Evolutionary conservation across 2,329 filamentous ascomycete species (phyloP).

Genomic region (Pseudogymnoascus sp.): DNA sequence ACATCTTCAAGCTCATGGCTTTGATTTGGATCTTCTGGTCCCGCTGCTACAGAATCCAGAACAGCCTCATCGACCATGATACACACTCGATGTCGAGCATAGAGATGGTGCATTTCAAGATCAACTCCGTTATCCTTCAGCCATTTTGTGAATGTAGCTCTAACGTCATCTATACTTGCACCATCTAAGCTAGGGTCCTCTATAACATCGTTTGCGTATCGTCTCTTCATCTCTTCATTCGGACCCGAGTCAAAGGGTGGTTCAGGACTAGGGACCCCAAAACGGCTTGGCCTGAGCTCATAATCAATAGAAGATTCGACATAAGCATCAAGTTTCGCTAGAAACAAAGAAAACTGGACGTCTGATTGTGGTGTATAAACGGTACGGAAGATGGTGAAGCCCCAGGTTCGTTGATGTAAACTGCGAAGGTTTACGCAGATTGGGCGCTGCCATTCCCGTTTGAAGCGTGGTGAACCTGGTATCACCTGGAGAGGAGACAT

Average conservation of each 20-base stretch:
- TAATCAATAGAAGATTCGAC: conserved; percentile 3
- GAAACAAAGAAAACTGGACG: conserved; percentile 7
- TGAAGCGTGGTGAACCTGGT: background rate
- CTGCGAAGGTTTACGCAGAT: background rate
- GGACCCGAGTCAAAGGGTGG: background rate
- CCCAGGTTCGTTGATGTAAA: conserved; percentile 2
- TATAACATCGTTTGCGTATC: conserved; percentile 6
- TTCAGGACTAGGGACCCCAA: background rate
- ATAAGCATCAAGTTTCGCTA: background rate
- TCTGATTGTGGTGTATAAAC: conserved; percentile 5
- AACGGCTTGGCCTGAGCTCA: background rate
- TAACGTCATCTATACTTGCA: conserved; percentile 5
- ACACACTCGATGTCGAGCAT: conserved; percentile 9
- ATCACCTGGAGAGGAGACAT: conserved; percentile 2
- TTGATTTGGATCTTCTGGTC: conserved; percentile 5
- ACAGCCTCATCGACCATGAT: conserved; percentile 9
- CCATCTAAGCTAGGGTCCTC: background rate
- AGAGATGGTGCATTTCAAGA: background rate
- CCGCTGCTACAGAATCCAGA: background rate
- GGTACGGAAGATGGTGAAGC: conserved; percentile 4
- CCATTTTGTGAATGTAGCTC: conserved; percentile 7
- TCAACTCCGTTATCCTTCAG: background rate
- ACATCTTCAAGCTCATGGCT: background rate
- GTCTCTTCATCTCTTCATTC: conserved; percentile 9
- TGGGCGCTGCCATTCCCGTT: conserved; percentile 2